Conservation (phyloP, 495 filamentous ascomycete species). For the Penicillium cinerascens region DNA sequence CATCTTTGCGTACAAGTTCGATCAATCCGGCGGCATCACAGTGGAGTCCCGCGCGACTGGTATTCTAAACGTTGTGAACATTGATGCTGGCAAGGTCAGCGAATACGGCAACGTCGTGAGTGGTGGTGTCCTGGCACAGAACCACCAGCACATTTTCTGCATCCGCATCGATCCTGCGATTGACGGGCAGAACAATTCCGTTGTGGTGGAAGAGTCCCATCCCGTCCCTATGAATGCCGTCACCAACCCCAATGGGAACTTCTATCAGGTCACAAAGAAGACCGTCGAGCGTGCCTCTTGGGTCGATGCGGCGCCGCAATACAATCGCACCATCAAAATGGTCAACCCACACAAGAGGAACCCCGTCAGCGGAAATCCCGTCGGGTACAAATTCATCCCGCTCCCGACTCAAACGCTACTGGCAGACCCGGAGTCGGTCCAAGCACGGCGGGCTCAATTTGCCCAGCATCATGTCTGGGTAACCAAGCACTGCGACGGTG, state of each 20-base stretch:
- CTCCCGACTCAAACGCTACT: conserved; percentile 77
- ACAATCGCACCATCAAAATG: conserved; percentile 79
- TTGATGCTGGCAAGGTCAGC: conserved; percentile 57
- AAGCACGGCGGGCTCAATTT: conserved; percentile 79
- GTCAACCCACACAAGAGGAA: conserved; percentile 67
- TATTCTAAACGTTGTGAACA: conserved; percentile 83
- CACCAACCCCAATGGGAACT: conserved; percentile 81
- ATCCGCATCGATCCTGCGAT: conserved; percentile 84
- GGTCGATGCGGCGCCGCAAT: conserved; percentile 60
- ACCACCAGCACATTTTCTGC: conserved; percentile 91
- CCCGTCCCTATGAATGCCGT: conserved; percentile 62
- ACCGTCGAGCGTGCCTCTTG: conserved; percentile 62
- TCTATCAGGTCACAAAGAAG: conserved; percentile 64
- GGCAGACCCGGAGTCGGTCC: conserved; percentile 67
- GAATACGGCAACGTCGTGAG: conserved; percentile 83
- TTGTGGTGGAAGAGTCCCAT: conserved; percentile 70
- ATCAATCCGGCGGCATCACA: conserved; percentile 75
- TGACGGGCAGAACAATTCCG: conserved; percentile 68
- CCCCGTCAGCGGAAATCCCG: conserved; percentile 68
- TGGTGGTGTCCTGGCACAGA: conserved; percentile 75
- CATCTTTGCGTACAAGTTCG: conserved; percentile 83
- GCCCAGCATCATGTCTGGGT: conserved; percentile 85
- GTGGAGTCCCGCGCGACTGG: conserved; percentile 87
- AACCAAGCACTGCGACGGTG: conserved; percentile 71
- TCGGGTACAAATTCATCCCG: conserved; percentile 78